phyloP scores from a whole-genome alignment of 2,329 filamentous ascomycete species.

The Penicillium oxalicum region DNA sequence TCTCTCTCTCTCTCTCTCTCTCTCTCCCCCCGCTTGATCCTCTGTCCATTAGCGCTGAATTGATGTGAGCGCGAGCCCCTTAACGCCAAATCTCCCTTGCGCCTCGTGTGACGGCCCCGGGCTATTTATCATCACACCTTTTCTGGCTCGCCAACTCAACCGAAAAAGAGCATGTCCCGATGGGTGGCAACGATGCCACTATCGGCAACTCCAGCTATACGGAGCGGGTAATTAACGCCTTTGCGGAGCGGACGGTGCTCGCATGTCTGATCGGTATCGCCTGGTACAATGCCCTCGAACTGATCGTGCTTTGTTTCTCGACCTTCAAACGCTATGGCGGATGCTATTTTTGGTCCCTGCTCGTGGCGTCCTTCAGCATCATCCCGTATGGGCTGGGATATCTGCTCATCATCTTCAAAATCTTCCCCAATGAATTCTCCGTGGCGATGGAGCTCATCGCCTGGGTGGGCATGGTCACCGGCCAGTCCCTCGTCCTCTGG shows the following conservation, averaged over 20 bases:
- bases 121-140: too few species aligned
- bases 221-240: slow-evolving; percentile 6
- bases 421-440: slow-evolving; percentile 30
- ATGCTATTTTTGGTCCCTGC: slow-evolving; percentile 46
- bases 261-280: slow-evolving; percentile 37
- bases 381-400: slow-evolving; percentile 43
- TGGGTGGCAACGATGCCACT: slow-evolving; percentile 12
- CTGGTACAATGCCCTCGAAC: slow-evolving; percentile 46
- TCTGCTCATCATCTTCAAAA: slow-evolving; percentile 40
- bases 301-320: slow-evolving; percentile 42
- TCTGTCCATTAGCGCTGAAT: too few species aligned
- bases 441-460: slow-evolving; percentile 39
- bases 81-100: too few species aligned
- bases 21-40: too few species aligned
- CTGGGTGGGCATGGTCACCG: slow-evolving; percentile 45
- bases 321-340: slow-evolving; percentile 43
- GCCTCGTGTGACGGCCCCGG: too few species aligned
- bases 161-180: slow-evolving; percentile 16
- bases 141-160: neutral
- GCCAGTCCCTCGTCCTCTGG: slow-evolving; percentile 46
- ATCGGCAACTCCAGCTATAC: slow-evolving; percentile 12
- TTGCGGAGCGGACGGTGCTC: slow-evolving; percentile 12
- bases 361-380: slow-evolving; percentile 40
- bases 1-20: too few species aligned
- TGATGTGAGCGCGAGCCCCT: too few species aligned